Conservation (phyloP, 371 early-diverging fungal species). For the Saksenaea vasiformis region DNA sequence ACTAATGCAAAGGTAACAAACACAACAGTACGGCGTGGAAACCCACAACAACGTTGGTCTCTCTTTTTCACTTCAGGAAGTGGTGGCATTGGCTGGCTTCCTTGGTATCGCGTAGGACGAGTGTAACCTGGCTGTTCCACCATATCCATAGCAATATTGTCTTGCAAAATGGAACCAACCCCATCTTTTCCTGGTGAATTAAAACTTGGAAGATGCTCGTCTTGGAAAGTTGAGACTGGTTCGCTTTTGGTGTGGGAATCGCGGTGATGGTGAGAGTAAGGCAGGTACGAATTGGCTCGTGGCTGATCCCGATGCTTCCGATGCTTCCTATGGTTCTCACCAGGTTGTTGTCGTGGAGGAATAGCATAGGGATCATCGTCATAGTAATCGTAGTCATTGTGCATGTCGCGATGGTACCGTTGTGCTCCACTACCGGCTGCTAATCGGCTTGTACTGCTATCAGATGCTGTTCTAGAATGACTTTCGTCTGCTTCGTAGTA, state of each 20-base stretch:
- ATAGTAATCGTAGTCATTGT: slow-evolving; percentile 15
- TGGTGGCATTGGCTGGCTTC: slow-evolving; percentile 9
- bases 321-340: slow-evolving; percentile 10
- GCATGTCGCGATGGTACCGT: slow-evolving; percentile 4
- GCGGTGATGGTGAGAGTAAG: slow-evolving; percentile 44
- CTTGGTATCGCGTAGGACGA: not conserved
- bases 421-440: slow-evolving; percentile 11
- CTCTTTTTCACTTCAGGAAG: slow-evolving; percentile 26
- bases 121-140: slow-evolving; percentile 23
- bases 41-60: slow-evolving; percentile 26
- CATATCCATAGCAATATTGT: slow-evolving; percentile 47
- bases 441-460: slow-evolving; percentile 39
- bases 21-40: slow-evolving; percentile 24
- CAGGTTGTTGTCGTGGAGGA: slow-evolving; percentile 18
- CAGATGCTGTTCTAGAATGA: slow-evolving; percentile 43
- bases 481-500: slow-evolving; percentile 17
- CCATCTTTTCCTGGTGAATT: slow-evolving; percentile 24
- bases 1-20: slow-evolving; percentile 31
- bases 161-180: slow-evolving; percentile 38
- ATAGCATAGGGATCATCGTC: slow-evolving; percentile 44
- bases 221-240: slow-evolving; percentile 35
- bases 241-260: slow-evolving; percentile 18
- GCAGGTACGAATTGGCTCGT: slow-evolving; percentile 46
- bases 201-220: slow-evolving; percentile 39
- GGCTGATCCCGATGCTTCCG: slow-evolving; percentile 11